Percentiles rank a stretch among this genome's conserved stretches.
Conservation (phyloP, 2,329 filamentous ascomycete genomes). For the Monilinia fructicola region DNA sequence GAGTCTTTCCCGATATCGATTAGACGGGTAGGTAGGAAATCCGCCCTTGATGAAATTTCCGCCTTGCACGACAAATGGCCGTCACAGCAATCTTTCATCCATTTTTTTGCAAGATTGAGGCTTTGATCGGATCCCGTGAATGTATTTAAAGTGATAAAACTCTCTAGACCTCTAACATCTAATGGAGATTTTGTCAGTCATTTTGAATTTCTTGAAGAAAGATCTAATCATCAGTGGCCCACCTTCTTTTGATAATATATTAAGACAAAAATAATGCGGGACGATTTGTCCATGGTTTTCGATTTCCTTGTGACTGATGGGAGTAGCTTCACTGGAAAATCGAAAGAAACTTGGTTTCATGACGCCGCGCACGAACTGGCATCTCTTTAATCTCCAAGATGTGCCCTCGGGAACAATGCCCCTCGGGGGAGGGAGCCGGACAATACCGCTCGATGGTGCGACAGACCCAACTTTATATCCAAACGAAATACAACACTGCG, state of each 20-base stretch:
- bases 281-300: no score
- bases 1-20: background rate
- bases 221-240: no score
- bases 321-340: no score
- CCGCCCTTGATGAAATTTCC: background rate
- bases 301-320: no score
- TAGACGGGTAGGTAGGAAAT: background rate
- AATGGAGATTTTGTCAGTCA: rapidly evolving
- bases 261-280: background rate
- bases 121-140: background rate
- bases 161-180: background rate
- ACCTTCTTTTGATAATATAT: background rate
- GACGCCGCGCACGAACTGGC: no score
- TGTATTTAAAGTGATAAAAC: background rate
- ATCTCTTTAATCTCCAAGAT: no score
- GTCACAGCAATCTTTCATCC: background rate
- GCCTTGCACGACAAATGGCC: background rate
- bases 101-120: background rate
- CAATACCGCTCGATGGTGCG: no score
- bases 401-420: no score
- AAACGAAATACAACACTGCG: no score
- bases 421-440: no score
- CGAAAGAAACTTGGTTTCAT: no score
- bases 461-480: no score
- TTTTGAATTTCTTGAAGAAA: background rate